A percentile compares a stretch with the other conserved stretches of the same genome.
These are phyloP conservation scores for Hypoxylon sp. DNA, from an alignment of 2,329 filamentous ascomycete genomes.

Conservation along the genomic window DNA sequence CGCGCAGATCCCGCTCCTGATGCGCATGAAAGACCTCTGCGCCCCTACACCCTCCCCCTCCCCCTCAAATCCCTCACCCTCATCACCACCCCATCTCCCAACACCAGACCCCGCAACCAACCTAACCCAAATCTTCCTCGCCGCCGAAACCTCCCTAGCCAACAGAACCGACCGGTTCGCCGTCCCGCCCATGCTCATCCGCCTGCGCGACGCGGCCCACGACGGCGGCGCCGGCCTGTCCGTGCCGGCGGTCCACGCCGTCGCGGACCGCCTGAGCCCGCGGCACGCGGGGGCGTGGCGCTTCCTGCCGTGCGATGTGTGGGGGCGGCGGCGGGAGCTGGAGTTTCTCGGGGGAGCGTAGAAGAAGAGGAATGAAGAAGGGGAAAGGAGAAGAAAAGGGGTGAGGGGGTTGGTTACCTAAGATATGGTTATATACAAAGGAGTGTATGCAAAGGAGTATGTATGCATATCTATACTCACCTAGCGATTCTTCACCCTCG, in stretches of 20 bases:
- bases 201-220: conserved; percentile 46
- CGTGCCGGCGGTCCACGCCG: conserved; percentile 49
- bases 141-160: conserved; percentile 34
- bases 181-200: conserved; percentile 47
- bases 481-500: no score
- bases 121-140: conserved; percentile 43
- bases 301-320: conserved; percentile 53
- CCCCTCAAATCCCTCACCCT: neutral
- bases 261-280: conserved; percentile 48
- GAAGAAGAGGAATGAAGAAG: no score
- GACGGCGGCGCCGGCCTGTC: conserved; percentile 39
- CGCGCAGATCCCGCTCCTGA: conserved; percentile 29
- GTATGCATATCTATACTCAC: no score
- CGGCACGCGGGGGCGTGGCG: conserved; percentile 50
- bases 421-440: no score
- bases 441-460: no score
- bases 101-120: conserved; percentile 19
- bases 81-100: neutral
- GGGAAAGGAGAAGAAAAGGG: no score
- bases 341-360: conserved; percentile 42
- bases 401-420: no score
- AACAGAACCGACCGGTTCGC: conserved; percentile 41
- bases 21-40: conserved; percentile 32
- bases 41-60: neutral
- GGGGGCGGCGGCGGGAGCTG: conserved; percentile 51